Conservation (phyloP, 495 filamentous ascomycete genomes). For the Xylaria longipes region DNA sequence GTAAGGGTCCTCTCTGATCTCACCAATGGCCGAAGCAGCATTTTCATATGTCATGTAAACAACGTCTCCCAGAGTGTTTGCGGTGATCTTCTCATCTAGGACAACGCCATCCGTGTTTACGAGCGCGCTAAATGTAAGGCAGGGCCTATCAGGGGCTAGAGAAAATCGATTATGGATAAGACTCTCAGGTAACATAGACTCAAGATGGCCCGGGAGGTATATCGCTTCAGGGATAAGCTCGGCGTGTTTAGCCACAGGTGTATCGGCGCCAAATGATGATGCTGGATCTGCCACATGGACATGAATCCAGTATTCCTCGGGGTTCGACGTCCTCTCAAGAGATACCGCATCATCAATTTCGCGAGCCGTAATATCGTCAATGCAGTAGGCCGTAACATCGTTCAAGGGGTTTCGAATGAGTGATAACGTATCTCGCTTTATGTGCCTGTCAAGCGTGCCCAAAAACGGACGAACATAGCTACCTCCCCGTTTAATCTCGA, state of each 20-base stretch:
- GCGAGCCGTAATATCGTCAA: conserved; percentile 72
- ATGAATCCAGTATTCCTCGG: conserved; percentile 79
- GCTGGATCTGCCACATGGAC: conserved; percentile 94
- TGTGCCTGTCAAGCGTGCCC: conserved; percentile 36
- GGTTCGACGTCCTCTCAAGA: conserved; percentile 65
- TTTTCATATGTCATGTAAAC: conserved; percentile 70
- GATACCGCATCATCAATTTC: conserved; percentile 94
- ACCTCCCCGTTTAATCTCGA: conserved; percentile 51
- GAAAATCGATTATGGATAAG: conserved; percentile 70
- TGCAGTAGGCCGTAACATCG: conserved; percentile 76
- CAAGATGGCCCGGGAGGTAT: conserved; percentile 77
- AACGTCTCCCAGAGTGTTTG: conserved; percentile 77
- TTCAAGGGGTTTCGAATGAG: conserved; percentile 74
- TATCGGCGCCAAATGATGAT: conserved; percentile 70
- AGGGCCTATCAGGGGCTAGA: conserved; percentile 68
- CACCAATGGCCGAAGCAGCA: conserved; percentile 57
- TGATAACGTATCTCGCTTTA: conserved; percentile 55
- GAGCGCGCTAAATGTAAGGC: conserved; percentile 82
- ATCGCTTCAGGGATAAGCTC: conserved; percentile 65
- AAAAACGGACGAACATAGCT: conserved; percentile 40
- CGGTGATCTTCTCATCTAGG: conserved; percentile 70
- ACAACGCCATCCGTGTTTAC: conserved; percentile 68
- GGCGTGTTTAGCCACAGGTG: conserved; percentile 68
- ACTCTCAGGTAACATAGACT: conserved; percentile 73
- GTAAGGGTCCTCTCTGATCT: conserved; percentile 30